Evolutionary conservation across 2,329 filamentous ascomycete species (phyloP).

Genomic region (Chaetoscypha palmicola): DNA sequence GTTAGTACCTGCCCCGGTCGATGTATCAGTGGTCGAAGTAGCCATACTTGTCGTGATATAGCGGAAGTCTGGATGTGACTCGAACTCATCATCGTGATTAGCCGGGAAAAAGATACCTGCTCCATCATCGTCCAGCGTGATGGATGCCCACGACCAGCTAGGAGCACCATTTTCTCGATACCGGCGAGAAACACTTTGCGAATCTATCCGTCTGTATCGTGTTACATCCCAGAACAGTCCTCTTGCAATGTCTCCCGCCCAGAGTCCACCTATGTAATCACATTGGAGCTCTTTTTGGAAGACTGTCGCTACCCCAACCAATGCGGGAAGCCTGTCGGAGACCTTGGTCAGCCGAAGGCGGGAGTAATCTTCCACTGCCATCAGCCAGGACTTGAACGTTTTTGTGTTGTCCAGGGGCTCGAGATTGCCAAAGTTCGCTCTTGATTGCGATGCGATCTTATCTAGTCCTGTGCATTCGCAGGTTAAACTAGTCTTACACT

Average conservation of each 20-base stretch:
- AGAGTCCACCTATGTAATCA: conserved; percentile 6
- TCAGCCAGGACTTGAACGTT: not conserved
- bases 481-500: not conserved
- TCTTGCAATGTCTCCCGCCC: not conserved
- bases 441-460: not conserved
- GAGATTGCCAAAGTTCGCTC: not conserved
- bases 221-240: conserved; percentile 3
- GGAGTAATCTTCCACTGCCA: conserved; percentile 1
- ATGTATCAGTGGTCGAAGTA: not conserved
- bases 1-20: not conserved
- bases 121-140: not conserved
- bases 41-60: not conserved
- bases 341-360: conserved; percentile 1
- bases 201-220: not conserved
- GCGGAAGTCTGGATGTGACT: not conserved
- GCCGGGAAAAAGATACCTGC: not conserved
- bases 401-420: too few species aligned
- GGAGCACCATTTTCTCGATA: not conserved
- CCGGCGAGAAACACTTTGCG: not conserved
- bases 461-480: conserved; percentile 1
- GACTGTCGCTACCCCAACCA: conserved; percentile 4
- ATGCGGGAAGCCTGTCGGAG: conserved; percentile 4
- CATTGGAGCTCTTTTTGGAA: not conserved
- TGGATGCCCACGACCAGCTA: conserved; percentile 3
- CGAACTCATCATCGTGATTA: not conserved